These are phyloP conservation scores for Diaporthe citrichinensis DNA, from an alignment of 2,329 filamentous ascomycete genomes.

Conservation along the genomic window DNA sequence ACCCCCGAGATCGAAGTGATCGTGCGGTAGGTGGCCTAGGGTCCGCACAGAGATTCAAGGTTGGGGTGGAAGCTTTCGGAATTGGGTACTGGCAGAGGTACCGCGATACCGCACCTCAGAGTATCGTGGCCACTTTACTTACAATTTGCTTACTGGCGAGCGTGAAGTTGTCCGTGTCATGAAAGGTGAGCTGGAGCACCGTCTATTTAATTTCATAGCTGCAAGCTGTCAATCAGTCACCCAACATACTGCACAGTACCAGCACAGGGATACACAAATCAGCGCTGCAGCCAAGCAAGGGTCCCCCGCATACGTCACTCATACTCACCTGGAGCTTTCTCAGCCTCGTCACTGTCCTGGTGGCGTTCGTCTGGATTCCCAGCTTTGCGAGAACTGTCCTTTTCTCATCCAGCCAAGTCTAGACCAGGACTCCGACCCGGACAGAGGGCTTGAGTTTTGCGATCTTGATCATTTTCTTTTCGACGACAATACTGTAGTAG, in stretches of 20 bases:
- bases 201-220: background rate
- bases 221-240: background rate
- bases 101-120: background rate
- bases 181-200: background rate
- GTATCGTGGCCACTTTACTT: no score
- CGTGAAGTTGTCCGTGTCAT: background rate
- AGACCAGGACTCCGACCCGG: background rate
- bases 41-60: background rate
- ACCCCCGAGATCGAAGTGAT: background rate
- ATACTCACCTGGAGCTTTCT: conserved; percentile 15
- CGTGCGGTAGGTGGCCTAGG: background rate
- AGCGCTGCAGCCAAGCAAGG: background rate
- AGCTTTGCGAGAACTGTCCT: background rate
- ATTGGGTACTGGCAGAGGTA: background rate
- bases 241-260: background rate
- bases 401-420: background rate
- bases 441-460: background rate
- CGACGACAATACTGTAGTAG: background rate
- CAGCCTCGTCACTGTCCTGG: conserved; percentile 43
- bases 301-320: conserved; percentile 35
- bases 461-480: no score
- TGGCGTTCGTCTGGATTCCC: background rate
- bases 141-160: background rate
- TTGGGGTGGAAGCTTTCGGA: background rate
- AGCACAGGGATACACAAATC: background rate